Conservation (phyloP, 2,329 filamentous ascomycete species). For the Botryotinia globosa region DNA sequence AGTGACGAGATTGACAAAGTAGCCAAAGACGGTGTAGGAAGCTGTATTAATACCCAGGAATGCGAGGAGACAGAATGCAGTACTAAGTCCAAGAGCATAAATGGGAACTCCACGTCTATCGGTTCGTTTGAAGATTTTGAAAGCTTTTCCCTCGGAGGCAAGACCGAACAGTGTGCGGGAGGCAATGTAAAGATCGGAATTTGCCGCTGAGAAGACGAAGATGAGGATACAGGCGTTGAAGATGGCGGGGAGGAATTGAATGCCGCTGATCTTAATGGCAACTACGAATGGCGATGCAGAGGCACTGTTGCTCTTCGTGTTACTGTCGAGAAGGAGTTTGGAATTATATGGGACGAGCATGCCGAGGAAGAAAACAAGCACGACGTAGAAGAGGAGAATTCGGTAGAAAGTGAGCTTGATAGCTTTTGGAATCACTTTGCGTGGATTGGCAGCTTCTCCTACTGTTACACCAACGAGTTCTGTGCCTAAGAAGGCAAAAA, state of each 20-base stretch:
- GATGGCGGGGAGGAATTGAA: conserved; percentile 61
- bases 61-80: conserved; percentile 61
- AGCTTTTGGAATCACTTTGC: conserved; percentile 64
- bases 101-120: conserved; percentile 56
- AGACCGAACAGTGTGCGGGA: conserved; percentile 69
- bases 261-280: conserved; percentile 64
- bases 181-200: conserved; percentile 61
- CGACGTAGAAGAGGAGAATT: conserved; percentile 60
- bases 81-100: conserved; percentile 45
- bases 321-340: conserved; percentile 49
- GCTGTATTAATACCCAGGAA: conserved; percentile 61
- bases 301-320: conserved; percentile 37
- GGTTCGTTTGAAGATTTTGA: conserved; percentile 52
- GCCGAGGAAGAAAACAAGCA: conserved; percentile 58
- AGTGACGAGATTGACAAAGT: conserved; percentile 66
- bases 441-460: conserved; percentile 61
- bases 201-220: conserved; percentile 62
- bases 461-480: conserved; percentile 62
- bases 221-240: conserved; percentile 69
- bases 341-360: conserved; percentile 65
- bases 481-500: conserved; percentile 61
- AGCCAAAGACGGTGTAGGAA: conserved; percentile 63
- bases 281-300: conserved; percentile 52
- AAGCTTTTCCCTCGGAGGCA: conserved; percentile 64
- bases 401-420: conserved; percentile 59